Conservation (phyloP, 495 filamentous ascomycete genomes). For the Apiosordaria backusii region DNA sequence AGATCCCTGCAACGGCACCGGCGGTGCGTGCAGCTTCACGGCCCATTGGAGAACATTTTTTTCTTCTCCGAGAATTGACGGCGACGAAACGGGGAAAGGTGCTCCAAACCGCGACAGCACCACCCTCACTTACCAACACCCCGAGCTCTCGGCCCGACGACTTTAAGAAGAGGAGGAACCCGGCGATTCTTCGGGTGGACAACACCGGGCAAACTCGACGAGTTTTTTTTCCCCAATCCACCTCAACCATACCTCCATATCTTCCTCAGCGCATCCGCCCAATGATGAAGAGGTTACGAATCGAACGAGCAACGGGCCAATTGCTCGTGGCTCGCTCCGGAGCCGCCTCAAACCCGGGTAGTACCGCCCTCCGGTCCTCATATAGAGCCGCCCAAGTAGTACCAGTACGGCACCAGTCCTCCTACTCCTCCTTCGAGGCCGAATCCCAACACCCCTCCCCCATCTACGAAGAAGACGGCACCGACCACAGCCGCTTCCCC, state of each 20-base stretch:
- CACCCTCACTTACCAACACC: slow-evolving; percentile 8
- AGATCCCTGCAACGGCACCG: slow-evolving; percentile 24
- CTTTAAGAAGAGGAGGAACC: not conserved
- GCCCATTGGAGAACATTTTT: slow-evolving; percentile 34
- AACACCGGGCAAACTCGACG: not conserved
- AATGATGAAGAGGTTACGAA: slow-evolving; percentile 44
- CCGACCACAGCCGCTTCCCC: slow-evolving; percentile 24
- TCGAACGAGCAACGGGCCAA: slow-evolving; percentile 35
- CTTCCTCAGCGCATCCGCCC: slow-evolving; percentile 9
- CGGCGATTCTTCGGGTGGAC: not conserved
- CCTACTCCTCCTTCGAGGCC: slow-evolving; percentile 22
- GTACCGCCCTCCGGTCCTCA: slow-evolving; percentile 32
- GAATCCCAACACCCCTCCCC: slow-evolving; percentile 4
- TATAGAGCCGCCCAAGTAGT: slow-evolving; percentile 14
- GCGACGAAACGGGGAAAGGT: slow-evolving; percentile 14
- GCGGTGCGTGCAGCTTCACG: not conserved
- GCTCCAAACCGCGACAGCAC: slow-evolving; percentile 16
- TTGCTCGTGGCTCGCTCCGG: slow-evolving; percentile 33
- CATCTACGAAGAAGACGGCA: slow-evolving; percentile 16
- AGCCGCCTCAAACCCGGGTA: slow-evolving; percentile 35
- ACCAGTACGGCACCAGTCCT: slow-evolving; percentile 21
- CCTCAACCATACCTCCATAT: not conserved
- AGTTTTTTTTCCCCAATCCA: not conserved
- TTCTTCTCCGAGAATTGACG: slow-evolving; percentile 25
- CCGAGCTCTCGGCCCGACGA: not conserved